A percentile compares a stretch with the other conserved stretches of the same genome.
These are phyloP conservation scores for Mortierella sp. DNA, from an alignment of 371 early-diverging fungal species.

Conservation along the genomic window DNA sequence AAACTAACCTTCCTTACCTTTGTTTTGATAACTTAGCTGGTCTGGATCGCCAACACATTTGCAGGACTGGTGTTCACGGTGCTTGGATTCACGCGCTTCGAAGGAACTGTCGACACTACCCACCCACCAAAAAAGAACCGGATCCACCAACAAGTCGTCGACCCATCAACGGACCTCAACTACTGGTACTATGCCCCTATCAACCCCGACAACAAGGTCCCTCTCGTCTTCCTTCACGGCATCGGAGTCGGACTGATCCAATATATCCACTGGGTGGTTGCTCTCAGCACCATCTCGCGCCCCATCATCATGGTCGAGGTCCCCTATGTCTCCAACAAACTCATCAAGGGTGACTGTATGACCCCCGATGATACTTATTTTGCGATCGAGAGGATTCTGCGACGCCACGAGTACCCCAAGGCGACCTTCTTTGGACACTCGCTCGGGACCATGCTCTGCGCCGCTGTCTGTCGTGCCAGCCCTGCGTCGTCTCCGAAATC, in stretches of 20 bases:
- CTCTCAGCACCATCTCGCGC: constrained; percentile 62
- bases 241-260: constrained; percentile 76
- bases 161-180: constrained; percentile 60
- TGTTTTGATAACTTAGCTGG: constrained; percentile 8
- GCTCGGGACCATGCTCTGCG: constrained; percentile 72
- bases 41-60: constrained; percentile 25
- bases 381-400: constrained; percentile 76
- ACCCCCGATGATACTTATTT: constrained; percentile 65
- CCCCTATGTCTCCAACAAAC: constrained; percentile 78
- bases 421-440: constrained; percentile 81
- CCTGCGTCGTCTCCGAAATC: constrained; percentile 61
- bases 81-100: constrained; percentile 30
- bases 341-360: constrained; percentile 65
- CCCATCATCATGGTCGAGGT: constrained; percentile 79
- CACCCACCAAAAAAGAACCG: not conserved
- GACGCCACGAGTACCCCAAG: constrained; percentile 63
- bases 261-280: constrained; percentile 67
- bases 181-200: constrained; percentile 64
- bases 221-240: constrained; percentile 81
- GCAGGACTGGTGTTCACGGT: constrained; percentile 24
- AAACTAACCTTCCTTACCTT: not conserved
- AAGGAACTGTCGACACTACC: constrained; percentile 18
- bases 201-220: constrained; percentile 63
- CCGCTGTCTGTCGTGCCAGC: constrained; percentile 65
- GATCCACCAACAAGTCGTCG: constrained; percentile 1